These are phyloP conservation scores for Penicillium cataractarum DNA, from an alignment of 495 filamentous ascomycete species.

Conservation along the genomic window DNA sequence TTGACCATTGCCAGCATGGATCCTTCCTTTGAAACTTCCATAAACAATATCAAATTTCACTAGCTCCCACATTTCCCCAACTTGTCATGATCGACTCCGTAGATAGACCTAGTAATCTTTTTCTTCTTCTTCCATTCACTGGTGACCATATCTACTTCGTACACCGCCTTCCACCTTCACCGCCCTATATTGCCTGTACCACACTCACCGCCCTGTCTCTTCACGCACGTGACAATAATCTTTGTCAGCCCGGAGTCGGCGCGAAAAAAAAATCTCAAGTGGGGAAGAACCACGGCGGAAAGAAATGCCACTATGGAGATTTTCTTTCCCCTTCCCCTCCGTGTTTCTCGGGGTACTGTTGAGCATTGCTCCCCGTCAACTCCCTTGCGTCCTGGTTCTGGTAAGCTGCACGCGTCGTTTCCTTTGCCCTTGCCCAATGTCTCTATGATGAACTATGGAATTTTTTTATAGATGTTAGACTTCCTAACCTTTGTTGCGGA, in stretches of 20 bases:
- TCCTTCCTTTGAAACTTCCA: no score
- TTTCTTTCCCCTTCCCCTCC: constrained; percentile 22
- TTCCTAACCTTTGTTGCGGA: constrained; percentile 52
- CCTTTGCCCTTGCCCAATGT: constrained; percentile 3
- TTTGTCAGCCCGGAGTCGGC: constrained; percentile 22
- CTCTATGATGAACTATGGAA: constrained; percentile 51
- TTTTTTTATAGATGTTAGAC: constrained; percentile 57
- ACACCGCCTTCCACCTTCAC: not conserved
- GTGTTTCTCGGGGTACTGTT: constrained; percentile 22
- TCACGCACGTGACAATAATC: not conserved
- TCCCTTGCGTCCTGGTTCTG: constrained; percentile 15
- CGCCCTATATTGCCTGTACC: not conserved
- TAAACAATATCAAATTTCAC: no score
- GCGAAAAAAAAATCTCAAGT: constrained; percentile 26
- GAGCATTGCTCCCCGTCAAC: constrained; percentile 24
- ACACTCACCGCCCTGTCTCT: not conserved
- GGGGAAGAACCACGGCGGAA: constrained; percentile 24
- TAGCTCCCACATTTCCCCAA: no score
- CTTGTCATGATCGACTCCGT: no score
- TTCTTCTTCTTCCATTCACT: not conserved
- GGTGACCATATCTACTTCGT: no score
- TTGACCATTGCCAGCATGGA: no score
- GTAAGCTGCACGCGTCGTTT: constrained; percentile 14
- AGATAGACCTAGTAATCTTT: no score
- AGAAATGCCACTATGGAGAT: constrained; percentile 17